These are phyloP conservation scores for Russula compacta DNA, from an alignment of 768 basidiomycete genomes.

Conservation along the genomic window DNA sequence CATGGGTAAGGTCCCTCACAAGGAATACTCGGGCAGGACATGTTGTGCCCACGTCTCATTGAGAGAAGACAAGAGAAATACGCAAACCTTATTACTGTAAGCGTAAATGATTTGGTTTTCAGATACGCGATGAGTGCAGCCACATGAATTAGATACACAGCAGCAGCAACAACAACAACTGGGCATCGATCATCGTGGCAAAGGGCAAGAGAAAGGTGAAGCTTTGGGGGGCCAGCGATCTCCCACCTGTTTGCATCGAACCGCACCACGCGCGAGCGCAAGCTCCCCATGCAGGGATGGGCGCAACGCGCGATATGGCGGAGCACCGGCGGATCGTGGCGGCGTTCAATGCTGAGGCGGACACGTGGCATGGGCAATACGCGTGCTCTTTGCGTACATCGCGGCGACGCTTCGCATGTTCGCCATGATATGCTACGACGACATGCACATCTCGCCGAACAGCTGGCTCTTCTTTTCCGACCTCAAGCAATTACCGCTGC, in stretches of 20 bases:
- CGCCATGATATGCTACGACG: slow-evolving; percentile 18
- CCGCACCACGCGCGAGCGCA: slow-evolving; percentile 1
- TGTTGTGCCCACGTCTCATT: no score
- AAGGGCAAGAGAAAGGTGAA: background rate
- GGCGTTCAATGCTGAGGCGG: slow-evolving; percentile 15
- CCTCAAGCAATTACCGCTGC: slow-evolving; percentile 10
- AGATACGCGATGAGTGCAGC: no score
- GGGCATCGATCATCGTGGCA: background rate
- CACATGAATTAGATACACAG: no score
- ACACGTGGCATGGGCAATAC: slow-evolving; percentile 11
- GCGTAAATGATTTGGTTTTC: no score
- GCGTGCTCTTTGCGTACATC: slow-evolving; percentile 14
- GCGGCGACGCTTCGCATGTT: no score
- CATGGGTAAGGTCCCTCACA: no score
- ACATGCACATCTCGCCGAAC: slow-evolving; percentile 16
- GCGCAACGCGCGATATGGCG: slow-evolving; percentile 9
- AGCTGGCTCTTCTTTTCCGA: slow-evolving; percentile 17
- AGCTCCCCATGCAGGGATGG: slow-evolving; percentile 14
- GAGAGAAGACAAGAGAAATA: no score
- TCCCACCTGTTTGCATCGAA: slow-evolving; percentile 17
- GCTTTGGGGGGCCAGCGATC: background rate
- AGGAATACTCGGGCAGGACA: no score
- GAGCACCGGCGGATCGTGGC: slow-evolving; percentile 10
- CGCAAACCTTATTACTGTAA: no score
- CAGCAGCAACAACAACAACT: background rate